Evolutionary conservation across 2,329 filamentous ascomycete species (phyloP), one percentile per base, ranked within the genome.

Genomic region (Tympanopsis confertula): DNA sequence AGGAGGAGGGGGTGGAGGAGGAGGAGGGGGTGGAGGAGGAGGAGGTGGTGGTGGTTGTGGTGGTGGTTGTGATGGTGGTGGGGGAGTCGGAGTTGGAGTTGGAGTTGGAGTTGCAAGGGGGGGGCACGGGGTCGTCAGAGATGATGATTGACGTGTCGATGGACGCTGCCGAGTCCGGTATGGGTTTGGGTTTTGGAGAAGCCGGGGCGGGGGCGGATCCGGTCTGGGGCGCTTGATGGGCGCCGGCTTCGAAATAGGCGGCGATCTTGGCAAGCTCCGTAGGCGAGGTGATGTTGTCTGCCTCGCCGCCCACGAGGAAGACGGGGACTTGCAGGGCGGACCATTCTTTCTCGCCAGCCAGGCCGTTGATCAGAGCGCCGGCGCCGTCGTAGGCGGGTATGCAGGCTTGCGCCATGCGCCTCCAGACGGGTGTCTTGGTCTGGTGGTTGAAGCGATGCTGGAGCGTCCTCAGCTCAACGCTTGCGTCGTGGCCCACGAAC

Each of bases 361-460:
- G 56, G 1, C 85, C 85, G 3, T 78, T 76, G 5, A 55, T 52
- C 1, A 74, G 57, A 19, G 65, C 55, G 2, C 69, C 73, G 5
- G 65, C 52, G 3, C 22, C 7, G 22, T 66, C 54, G 41, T 79
- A 81, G 0, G 55, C 59, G 0, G 85, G 81, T 18, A 91, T 64
- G 37, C 69, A 68, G 0, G 87, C 86, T 55, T 69, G 77, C 1
- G 80, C 78, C 77, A 94, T 87, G 28, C 86, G 76, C 45, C 83
- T 75, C 71, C 85, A 94, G 0, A 91, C 84, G 0, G 81, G 69
- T 0, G 87, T 91, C 45, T 71, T 76, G 44, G 86, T 94, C 54
- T 94, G 86, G 41, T 72, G 69, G 54, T 96, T 96, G 60, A 80
- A 89, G 3, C 71, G 71, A 40, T 81, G 57, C 54, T 89, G 85